Evolutionary conservation across 208 protist genomes (phyloP).

Genomic region (Acanthamoeba culbertsoni): DNA sequence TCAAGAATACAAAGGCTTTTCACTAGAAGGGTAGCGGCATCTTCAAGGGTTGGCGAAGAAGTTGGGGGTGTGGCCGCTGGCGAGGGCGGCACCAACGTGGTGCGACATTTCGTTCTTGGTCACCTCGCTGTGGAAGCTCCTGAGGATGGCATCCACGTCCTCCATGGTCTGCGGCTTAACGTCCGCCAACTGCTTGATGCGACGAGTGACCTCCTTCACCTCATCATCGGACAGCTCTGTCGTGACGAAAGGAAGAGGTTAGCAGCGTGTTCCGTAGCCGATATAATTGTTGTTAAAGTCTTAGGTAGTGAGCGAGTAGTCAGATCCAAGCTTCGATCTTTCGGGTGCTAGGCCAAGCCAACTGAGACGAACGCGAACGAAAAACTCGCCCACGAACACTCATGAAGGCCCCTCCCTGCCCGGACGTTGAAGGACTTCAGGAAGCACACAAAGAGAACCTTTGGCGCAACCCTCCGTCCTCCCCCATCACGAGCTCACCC

Average conservation of each 20-base stretch:
- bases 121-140: conserved; percentile 52
- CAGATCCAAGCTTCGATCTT: conserved; percentile 50
- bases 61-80: conserved; percentile 30
- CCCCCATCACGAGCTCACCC: background rate
- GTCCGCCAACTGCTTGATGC: conserved; percentile 57
- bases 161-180: conserved; percentile 53
- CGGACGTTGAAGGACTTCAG: background rate
- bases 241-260: background rate
- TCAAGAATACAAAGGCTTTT: background rate
- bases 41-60: background rate
- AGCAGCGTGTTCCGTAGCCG: too few species aligned
- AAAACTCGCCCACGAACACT: background rate
- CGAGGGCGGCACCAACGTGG: conserved; percentile 23
- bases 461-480: background rate
- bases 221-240: conserved; percentile 40
- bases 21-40: too few species aligned
- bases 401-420: background rate
- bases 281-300: background rate
- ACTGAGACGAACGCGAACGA: background rate
- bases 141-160: conserved; percentile 25
- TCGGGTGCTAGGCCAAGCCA: background rate
- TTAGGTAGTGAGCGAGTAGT: background rate
- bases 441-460: conserved; percentile 12
- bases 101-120: conserved; percentile 49
- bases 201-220: conserved; percentile 58